Evolutionary conservation across 2,329 filamentous ascomycete species (phyloP), one percentile per base, ranked within the genome.

Genomic region (Phyllosticta ampelicida): DNA sequence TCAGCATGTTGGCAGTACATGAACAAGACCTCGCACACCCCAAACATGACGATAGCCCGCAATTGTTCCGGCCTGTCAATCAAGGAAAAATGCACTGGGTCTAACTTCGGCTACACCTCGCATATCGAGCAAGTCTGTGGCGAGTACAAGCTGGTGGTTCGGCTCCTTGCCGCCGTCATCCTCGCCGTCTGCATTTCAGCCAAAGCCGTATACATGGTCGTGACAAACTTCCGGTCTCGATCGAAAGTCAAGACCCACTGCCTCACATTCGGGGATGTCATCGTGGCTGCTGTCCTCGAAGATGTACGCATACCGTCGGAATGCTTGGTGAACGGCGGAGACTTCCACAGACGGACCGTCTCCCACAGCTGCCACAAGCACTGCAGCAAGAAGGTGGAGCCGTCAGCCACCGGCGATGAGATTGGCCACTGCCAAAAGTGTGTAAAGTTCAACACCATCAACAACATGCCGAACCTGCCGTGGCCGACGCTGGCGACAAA

Each of bases 371-470:
- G 68, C 53, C 68, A 70, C 56, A 68, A 68, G 54, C 66, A 70
- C 54, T 70, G 65, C 62, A 61, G 59, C 21, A 56, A 54, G 1
- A 59, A 65, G 11, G 62, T 65, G 0, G 23, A 26, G 23, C 23
- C 23, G 8, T 51, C 56, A 13, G 18, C 23, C 18, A 48, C 61
- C 44, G 23, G 55, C 63, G 68, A 68, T 50, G 68, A 69, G 54
- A 61, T 70, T 10, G 67, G 66, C 3, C 66, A 69, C 53, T 70
- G 67, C 49, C 68, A 70, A 48, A 67, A 65, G 23, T 69, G 66
- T 56, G 66, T 64, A 23, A 68, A 65, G 44, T 66, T 61, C 58
- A 67, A 68, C 53, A 60, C 13, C 1, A 50, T 59, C 28, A 63
- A 67, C 59, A 65, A 63, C 30, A 60, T 63, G 10, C 60, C 62